Percentiles rank a stretch among this genome's conserved stretches.
Evolutionary conservation across 2,329 filamentous ascomycete species (phyloP).

Genomic region (Sclerotiophoma versabilis): DNA sequence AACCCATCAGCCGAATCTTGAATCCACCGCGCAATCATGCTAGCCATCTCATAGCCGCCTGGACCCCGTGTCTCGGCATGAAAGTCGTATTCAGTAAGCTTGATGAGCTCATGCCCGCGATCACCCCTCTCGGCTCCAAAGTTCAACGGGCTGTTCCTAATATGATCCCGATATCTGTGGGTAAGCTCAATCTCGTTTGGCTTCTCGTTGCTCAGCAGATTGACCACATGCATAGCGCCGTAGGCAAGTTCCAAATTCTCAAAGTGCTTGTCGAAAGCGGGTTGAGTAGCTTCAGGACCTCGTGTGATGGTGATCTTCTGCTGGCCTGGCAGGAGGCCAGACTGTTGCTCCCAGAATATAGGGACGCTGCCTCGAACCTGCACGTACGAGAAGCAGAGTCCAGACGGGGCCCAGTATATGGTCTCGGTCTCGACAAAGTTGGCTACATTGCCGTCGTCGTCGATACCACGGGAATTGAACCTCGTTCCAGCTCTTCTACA

Average conservation of each 20-base stretch:
- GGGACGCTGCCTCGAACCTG: slow-evolving; percentile 93
- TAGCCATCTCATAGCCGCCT: slow-evolving; percentile 88
- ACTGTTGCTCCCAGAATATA: slow-evolving; percentile 94
- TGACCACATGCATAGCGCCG: slow-evolving; percentile 89
- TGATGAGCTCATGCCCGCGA: slow-evolving; percentile 75
- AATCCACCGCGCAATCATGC: slow-evolving; percentile 79
- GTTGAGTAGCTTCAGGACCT: slow-evolving; percentile 88
- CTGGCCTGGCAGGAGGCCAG: slow-evolving; percentile 86
- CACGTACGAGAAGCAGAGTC: slow-evolving; percentile 87
- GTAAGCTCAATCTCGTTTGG: slow-evolving; percentile 85
- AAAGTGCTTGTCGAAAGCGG: slow-evolving; percentile 95
- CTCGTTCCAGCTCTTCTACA: slow-evolving; percentile 90
- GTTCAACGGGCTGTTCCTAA: slow-evolving; percentile 76
- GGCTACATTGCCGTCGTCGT: slow-evolving; percentile 95
- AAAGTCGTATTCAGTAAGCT: slow-evolving; percentile 91
- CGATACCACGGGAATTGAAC: slow-evolving; percentile 96
- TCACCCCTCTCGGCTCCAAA: slow-evolving; percentile 61
- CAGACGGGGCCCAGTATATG: slow-evolving; percentile 81
- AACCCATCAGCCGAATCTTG: slow-evolving; percentile 83
- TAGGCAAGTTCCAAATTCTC: slow-evolving; percentile 85
- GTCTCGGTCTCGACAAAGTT: slow-evolving; percentile 99
- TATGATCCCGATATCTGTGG: slow-evolving; percentile 77
- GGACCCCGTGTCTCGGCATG: slow-evolving; percentile 91
- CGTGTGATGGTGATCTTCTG: slow-evolving; percentile 94
- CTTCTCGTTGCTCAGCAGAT: slow-evolving; percentile 90